Conservation (phyloP, 805 yeast genomes). For the Kockiozyma suomiensis region DNA sequence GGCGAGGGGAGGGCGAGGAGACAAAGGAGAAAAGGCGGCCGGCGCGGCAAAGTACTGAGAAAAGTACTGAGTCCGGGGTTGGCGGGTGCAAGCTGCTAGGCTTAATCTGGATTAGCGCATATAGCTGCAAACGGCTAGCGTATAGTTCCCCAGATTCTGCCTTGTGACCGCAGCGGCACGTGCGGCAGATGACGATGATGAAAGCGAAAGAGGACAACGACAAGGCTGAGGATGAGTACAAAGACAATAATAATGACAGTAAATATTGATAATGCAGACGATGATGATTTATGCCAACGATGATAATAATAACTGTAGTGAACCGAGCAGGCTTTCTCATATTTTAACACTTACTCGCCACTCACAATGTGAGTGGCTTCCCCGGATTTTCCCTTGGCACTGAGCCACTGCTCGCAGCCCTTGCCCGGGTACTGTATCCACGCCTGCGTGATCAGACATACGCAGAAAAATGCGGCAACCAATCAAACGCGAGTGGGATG, state of each 20-base stretch:
- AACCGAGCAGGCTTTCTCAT: too few relatives aligned
- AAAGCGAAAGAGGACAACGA: too few relatives aligned
- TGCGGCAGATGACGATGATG: background rate
- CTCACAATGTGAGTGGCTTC: background rate
- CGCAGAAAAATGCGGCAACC: background rate
- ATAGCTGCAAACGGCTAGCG: constrained; percentile 6
- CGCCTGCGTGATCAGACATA: background rate
- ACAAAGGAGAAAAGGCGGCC: background rate
- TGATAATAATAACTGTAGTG: too few relatives aligned
- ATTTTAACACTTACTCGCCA: too few relatives aligned
- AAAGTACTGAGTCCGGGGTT: background rate
- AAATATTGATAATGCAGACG: background rate
- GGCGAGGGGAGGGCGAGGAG: background rate
- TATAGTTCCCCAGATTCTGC: constrained; percentile 40
- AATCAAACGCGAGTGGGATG: constrained; percentile 1
- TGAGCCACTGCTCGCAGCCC: background rate
- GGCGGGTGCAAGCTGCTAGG: background rate
- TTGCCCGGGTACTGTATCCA: background rate
- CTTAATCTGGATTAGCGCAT: background rate
- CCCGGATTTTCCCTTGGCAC: constrained; percentile 7
- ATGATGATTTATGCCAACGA: too few relatives aligned
- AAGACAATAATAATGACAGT: too few relatives aligned
- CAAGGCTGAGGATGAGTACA: too few relatives aligned
- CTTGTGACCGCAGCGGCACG: background rate
- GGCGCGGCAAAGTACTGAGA: background rate